These are phyloP conservation scores for Tausonia pullulans DNA, from an alignment of 1,284 basidiomycete species.

Conservation along the genomic window DNA sequence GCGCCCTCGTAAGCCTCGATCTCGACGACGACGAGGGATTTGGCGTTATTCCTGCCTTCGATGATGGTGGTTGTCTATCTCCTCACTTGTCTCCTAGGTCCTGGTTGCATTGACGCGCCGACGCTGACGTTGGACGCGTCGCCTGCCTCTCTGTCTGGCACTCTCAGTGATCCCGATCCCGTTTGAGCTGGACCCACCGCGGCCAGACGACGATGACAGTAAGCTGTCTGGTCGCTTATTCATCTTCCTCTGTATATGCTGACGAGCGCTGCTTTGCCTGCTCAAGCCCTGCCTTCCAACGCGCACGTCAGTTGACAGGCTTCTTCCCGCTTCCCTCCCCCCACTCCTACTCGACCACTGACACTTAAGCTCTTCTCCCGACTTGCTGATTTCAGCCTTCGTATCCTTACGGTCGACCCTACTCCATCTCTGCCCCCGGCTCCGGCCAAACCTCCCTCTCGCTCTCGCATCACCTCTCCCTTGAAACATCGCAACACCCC, in stretches of 20 bases:
- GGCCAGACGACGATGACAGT: constrained; percentile 16
- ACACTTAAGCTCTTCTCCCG: not conserved
- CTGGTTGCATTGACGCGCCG: not conserved
- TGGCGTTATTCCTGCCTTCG: constrained; percentile 9
- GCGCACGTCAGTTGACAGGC: constrained; percentile 5
- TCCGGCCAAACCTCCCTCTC: not conserved
- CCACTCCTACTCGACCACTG: not conserved
- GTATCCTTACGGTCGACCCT: constrained; percentile 15
- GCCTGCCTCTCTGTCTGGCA: not conserved
- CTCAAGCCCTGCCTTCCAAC: constrained; percentile 14
- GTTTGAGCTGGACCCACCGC: constrained; percentile 10
- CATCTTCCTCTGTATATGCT: not conserved
- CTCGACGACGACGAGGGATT: constrained; percentile 6
- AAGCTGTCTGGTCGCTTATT: not conserved
- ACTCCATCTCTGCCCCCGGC: not conserved
- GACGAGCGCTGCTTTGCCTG: not conserved
- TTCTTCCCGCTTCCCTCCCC: no score
- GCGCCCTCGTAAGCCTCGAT: constrained; percentile 9
- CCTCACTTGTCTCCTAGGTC: not conserved
- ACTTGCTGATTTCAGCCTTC: not conserved
- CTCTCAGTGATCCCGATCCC: constrained; percentile 7
- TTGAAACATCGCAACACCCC: not conserved
- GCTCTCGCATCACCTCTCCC: not conserved
- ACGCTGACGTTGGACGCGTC: not conserved
- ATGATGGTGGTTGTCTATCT: constrained; percentile 6